These are phyloP conservation scores for Trichophyton equinum DNA, from an alignment of 2,329 filamentous ascomycete genomes.

Conservation along the genomic window DNA sequence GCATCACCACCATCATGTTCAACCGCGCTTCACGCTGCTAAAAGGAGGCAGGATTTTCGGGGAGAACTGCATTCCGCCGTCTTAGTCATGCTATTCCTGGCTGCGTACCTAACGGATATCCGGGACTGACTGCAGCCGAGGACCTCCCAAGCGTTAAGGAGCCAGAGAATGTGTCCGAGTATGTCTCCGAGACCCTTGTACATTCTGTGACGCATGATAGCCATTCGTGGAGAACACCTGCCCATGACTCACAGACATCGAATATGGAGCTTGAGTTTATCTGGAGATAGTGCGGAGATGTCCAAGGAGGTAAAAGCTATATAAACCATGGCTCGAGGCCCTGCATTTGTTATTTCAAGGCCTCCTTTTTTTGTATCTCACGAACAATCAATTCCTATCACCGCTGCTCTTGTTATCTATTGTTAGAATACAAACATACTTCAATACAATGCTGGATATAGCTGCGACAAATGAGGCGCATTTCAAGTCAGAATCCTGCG, in stretches of 20 bases:
- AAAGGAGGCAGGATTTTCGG: background rate
- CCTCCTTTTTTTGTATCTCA: background rate
- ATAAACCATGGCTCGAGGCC: background rate
- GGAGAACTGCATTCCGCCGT: too few relatives aligned
- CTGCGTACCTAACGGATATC: too few relatives aligned
- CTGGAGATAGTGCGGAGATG: background rate
- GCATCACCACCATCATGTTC: background rate
- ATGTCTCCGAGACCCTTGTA: background rate
- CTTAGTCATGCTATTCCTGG: background rate
- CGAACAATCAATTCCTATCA: too few relatives aligned
- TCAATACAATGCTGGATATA: constrained; percentile 22
- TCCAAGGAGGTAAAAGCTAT: background rate
- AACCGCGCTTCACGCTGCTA: background rate
- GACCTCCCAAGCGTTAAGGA: background rate
- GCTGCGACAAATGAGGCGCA: background rate
- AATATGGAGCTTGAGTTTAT: background rate
- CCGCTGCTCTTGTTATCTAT: too few relatives aligned
- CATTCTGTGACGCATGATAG: background rate
- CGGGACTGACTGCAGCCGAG: background rate
- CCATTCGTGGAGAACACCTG: background rate
- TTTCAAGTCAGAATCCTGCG: background rate
- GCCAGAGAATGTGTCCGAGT: constrained; percentile 1
- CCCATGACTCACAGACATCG: background rate
- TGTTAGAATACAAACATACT: too few relatives aligned
- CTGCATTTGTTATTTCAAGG: background rate